Evolutionary conservation across 2,329 filamentous ascomycete species (phyloP), one percentile per base, ranked within the genome.

Genomic region (Ophiosphaerella korrae): DNA sequence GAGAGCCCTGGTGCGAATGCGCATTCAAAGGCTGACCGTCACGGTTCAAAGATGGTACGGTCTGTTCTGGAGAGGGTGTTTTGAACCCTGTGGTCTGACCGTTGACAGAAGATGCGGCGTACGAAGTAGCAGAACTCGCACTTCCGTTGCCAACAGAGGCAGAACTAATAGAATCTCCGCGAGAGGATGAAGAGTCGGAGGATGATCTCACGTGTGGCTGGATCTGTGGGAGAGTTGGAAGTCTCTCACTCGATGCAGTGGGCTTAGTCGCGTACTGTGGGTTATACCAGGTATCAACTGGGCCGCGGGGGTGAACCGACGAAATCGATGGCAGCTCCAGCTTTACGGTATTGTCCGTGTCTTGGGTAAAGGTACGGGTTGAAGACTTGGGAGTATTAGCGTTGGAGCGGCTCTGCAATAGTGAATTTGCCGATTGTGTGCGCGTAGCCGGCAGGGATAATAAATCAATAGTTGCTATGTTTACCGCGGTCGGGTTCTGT

Each of bases 291-390:
- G 81, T 81, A 77, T 92, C 88, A 77, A 84, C 82, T 72, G 83
- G 82, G 80, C 87, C 88, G 85, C 89, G 87, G 84, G 87, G 85
- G 78, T 90, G 87, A 80, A 89, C 85, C 81, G 90, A 87, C 72
- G 88, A 88, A 73, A 92, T 88, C 79, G 89, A 89, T 79, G 90
- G 89, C 77, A 92, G 86, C 89, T 92, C 90, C 90, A 95, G 90
- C 82, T 92, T 94, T 88, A 85, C 90, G 89, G 86, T 88, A 78
- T 85, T 80, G 72, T 54, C 41, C 51, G 57, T 42, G 26, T 54
- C 49, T 52, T 66, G 61, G 35, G 59, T 62, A 64, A 69, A 57
- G 57, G 54, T 52, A 43, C 50, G 50, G 53, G 36, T 18, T 48
- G 40, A 36, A 29, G 26, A 50, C 40, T 51, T 53, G 52, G 18